Evolutionary conservation across 2,329 filamentous ascomycete genomes (phyloP).

Genomic region (Furcasterigmium sp.): DNA sequence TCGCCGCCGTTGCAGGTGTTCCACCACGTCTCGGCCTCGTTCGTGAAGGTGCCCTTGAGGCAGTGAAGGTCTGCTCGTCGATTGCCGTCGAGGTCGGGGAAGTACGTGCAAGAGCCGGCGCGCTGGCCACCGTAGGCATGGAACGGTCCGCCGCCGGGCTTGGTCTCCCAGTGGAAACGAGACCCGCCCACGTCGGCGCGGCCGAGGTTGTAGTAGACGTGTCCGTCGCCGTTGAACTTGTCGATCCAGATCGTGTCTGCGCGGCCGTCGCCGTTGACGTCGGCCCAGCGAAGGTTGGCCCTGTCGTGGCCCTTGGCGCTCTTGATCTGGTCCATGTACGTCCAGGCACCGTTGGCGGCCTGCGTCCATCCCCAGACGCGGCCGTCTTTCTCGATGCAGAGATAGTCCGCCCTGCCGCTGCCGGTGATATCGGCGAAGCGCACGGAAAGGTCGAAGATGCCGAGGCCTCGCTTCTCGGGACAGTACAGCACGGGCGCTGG

Average conservation of each 20-base stretch:
- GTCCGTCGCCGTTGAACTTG: conserved; percentile 25
- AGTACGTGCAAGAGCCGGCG: conserved; percentile 14
- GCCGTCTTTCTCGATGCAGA: conserved; percentile 25
- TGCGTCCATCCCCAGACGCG: conserved; percentile 17
- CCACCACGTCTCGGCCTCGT: conserved; percentile 12
- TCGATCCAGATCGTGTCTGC: conserved; percentile 28
- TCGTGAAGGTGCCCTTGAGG: conserved; percentile 6
- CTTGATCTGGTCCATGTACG: conserved; percentile 22
- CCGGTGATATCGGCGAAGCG: conserved; percentile 25
- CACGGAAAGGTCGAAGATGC: conserved; percentile 19
- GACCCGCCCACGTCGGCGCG: conserved; percentile 7
- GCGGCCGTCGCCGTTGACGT: conserved; percentile 30
- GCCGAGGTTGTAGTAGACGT: conserved; percentile 25
- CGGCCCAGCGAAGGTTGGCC: conserved; percentile 28
- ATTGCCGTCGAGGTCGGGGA: conserved; percentile 19
- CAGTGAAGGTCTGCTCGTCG: conserved; percentile 17
- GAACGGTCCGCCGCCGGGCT: background rate
- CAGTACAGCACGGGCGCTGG: conserved; percentile 12
- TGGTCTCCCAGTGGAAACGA: conserved; percentile 11
- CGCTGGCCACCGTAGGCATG: background rate
- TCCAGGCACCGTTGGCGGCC: conserved; percentile 9
- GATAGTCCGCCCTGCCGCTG: conserved; percentile 22
- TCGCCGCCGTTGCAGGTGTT: conserved; percentile 6
- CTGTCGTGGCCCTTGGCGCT: conserved; percentile 21
- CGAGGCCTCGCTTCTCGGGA: conserved; percentile 16